phyloP scores from a whole-genome alignment of 2,329 filamentous ascomycete species.

The Sporothrix euskadiensis region DNA sequence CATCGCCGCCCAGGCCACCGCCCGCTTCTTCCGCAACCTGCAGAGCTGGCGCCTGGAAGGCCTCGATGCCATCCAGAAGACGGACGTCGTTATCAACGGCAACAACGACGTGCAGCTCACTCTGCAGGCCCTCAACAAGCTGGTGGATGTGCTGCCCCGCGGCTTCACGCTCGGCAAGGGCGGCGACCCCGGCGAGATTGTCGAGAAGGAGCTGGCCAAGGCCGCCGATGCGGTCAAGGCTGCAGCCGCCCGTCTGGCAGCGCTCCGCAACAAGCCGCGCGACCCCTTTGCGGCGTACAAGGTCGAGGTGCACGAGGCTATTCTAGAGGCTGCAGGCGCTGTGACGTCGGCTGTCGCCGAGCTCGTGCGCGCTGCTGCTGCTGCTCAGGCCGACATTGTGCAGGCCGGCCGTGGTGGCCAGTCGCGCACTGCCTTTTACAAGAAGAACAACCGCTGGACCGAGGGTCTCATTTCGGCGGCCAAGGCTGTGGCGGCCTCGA shows the following conservation, averaged over 20 bases:
- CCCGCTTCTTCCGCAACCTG: conserved; percentile 91
- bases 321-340: conserved; percentile 87
- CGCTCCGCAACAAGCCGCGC: conserved; percentile 93
- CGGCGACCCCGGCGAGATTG: conserved; percentile 88
- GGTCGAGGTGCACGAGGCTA: conserved; percentile 91
- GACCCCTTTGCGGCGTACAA: conserved; percentile 96
- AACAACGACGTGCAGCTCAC: conserved; percentile 96
- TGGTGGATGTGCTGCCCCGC: conserved; percentile 88
- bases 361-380: conserved; percentile 91
- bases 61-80: conserved; percentile 87
- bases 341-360: conserved; percentile 92
- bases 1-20: conserved; percentile 79
- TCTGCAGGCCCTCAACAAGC: conserved; percentile 87
- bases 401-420: conserved; percentile 85
- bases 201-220: conserved; percentile 88
- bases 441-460: conserved; percentile 99
- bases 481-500: conserved; percentile 91
- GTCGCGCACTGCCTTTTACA: conserved; percentile 93
- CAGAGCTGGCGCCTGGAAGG: conserved; percentile 93
- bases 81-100: conserved; percentile 94
- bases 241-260: conserved; percentile 82
- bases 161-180: conserved; percentile 79
- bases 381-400: conserved; percentile 94
- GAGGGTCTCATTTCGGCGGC: conserved; percentile 96
- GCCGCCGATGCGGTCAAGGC: conserved; percentile 94